These are phyloP conservation scores for Pythium brassicae DNA, from an alignment of 352 stramenopile genomes.

Conservation along the genomic window DNA sequence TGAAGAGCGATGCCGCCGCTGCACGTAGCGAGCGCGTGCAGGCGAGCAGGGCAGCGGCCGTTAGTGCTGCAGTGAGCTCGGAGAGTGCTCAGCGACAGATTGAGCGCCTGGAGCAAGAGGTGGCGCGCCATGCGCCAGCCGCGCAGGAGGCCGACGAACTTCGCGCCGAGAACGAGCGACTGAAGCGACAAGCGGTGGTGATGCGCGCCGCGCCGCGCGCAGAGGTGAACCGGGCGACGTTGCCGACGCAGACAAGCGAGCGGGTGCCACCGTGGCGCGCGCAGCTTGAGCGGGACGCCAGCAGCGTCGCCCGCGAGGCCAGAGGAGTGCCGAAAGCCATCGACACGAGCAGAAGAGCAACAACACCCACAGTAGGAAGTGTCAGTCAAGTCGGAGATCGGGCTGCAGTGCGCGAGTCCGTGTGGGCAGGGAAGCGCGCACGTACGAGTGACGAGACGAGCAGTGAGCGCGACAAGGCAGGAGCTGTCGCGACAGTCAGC, in stretches of 20 bases:
- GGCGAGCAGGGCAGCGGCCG: background rate
- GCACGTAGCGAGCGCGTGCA: background rate
- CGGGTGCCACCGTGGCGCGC: too few species aligned
- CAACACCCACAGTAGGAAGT: too few species aligned
- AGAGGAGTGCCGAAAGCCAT: too few species aligned
- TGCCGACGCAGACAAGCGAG: too few species aligned
- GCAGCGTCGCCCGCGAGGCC: too few species aligned
- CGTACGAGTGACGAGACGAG: background rate
- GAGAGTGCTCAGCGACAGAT: background rate
- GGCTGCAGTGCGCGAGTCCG: background rate
- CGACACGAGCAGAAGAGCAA: too few species aligned
- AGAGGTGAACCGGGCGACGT: background rate
- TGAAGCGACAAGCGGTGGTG: background rate
- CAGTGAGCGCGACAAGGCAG: background rate
- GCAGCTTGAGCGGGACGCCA: too few species aligned
- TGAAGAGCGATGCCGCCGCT: slow-evolving; percentile 51
- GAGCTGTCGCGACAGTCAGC: background rate
- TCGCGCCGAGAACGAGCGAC: background rate
- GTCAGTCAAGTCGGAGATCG: background rate
- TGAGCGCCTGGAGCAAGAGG: background rate
- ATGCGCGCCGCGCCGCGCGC: background rate
- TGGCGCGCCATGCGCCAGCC: background rate
- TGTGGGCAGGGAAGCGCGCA: background rate
- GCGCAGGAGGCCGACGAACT: background rate
- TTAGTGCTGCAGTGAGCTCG: background rate